Percentiles rank a stretch among this genome's conserved stretches.
phyloP scores from a whole-genome alignment of 2,329 filamentous ascomycete species.

The Byssothecium circinans region DNA sequence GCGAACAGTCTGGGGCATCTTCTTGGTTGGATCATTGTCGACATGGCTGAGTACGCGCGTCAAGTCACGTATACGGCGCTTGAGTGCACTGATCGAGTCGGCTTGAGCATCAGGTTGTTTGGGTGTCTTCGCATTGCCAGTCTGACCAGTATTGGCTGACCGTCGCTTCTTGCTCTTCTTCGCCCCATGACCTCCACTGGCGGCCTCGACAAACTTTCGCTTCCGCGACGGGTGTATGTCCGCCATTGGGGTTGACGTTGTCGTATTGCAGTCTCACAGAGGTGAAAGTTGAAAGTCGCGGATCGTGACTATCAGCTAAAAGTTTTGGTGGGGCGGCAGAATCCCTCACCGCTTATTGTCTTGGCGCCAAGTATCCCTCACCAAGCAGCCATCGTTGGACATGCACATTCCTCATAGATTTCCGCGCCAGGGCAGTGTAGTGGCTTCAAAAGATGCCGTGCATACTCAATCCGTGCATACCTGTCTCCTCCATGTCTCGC shows the following conservation, averaged over 20 bases:
- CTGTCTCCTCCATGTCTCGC: not conserved
- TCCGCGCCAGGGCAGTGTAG: not conserved
- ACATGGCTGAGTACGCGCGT: conserved; percentile 65
- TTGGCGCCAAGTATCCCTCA: conserved; percentile 19
- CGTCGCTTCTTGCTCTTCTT: conserved; percentile 14
- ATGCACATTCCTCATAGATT: not conserved
- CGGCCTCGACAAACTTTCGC: conserved; percentile 33
- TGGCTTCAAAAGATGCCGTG: conserved; percentile 2
- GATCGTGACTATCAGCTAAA: conserved; percentile 9
- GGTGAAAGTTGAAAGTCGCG: no score
- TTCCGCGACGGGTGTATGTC: conserved; percentile 37
- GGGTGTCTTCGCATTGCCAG: conserved; percentile 7
- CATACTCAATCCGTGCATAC: not conserved
- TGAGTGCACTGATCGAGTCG: conserved; percentile 60
- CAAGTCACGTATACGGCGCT: conserved; percentile 71
- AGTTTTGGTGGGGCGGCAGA: conserved; percentile 40
- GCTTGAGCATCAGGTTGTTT: conserved; percentile 27
- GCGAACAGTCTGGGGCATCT: conserved; percentile 67
- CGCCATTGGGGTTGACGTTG: not conserved
- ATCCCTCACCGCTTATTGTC: conserved; percentile 20
- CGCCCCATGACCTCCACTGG: conserved; percentile 14
- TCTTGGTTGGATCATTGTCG: conserved; percentile 48
- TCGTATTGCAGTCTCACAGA: no score
- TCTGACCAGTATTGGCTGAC: conserved; percentile 12
- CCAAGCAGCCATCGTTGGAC: not conserved